phyloP scores from a whole-genome alignment of 768 basidiomycete genomes.

The Leccinum uliginosum region DNA sequence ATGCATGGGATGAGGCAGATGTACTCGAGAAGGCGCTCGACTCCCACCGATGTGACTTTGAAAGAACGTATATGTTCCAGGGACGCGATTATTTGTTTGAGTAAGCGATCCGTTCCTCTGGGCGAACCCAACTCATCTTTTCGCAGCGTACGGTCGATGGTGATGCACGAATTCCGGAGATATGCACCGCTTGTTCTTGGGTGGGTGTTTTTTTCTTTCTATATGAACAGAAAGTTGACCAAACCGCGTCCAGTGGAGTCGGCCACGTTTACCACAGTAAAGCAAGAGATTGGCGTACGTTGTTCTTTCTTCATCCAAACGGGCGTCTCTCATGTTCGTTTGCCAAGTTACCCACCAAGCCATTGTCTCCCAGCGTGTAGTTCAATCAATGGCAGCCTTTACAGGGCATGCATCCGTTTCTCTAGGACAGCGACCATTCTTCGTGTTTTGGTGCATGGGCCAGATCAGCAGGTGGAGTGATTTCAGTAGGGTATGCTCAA shows the following conservation, averaged over 20 bases:
- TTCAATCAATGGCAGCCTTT: slow-evolving; percentile 55
- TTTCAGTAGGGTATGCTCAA: background rate
- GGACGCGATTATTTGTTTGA: slow-evolving; percentile 76
- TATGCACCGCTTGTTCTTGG: slow-evolving; percentile 56
- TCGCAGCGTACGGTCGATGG: slow-evolving; percentile 60
- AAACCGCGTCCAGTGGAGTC: slow-evolving; percentile 34
- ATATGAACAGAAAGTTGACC: background rate
- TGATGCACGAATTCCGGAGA: slow-evolving; percentile 65
- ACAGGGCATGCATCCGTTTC: slow-evolving; percentile 47
- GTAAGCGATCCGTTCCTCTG: slow-evolving; percentile 37
- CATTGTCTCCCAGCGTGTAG: slow-evolving; percentile 53
- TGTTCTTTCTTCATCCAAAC: slow-evolving; percentile 6
- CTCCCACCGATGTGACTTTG: slow-evolving; percentile 61
- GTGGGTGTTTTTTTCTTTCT: slow-evolving; percentile 34
- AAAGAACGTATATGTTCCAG: slow-evolving; percentile 63
- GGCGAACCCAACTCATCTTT: slow-evolving; percentile 1
- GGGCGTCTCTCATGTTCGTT: slow-evolving; percentile 6
- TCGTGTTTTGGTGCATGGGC: slow-evolving; percentile 72
- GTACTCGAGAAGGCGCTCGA: slow-evolving; percentile 59
- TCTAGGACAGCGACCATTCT: slow-evolving; percentile 58
- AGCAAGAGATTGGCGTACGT: slow-evolving; percentile 65
- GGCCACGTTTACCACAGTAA: slow-evolving; percentile 49
- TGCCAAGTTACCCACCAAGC: slow-evolving; percentile 56
- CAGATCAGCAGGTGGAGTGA: slow-evolving; percentile 52
- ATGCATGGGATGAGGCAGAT: slow-evolving; percentile 70